These are phyloP conservation scores for Onygenales sp. DNA, from an alignment of 2,329 filamentous ascomycete species.

Conservation along the genomic window DNA sequence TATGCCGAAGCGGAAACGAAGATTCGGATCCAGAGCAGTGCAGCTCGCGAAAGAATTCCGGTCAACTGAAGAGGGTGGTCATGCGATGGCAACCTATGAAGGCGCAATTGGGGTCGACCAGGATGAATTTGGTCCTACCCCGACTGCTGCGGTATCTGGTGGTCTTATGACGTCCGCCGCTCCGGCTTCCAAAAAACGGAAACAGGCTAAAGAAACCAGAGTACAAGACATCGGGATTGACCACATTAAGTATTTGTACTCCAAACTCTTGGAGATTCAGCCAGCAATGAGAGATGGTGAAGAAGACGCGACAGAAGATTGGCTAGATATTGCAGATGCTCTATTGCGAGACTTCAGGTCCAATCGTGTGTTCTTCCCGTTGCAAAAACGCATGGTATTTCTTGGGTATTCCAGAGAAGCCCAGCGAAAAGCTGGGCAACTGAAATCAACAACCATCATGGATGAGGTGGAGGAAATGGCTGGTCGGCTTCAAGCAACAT, in stretches of 20 bases:
- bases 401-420: constrained; percentile 38
- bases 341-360: constrained; percentile 52
- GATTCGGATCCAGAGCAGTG: constrained; percentile 26
- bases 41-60: constrained; percentile 32
- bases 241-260: constrained; percentile 36
- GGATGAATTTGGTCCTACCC: neutral
- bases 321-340: constrained; percentile 49
- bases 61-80: constrained; percentile 15
- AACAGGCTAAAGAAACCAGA: constrained; percentile 19
- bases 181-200: constrained; percentile 12
- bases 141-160: constrained; percentile 8
- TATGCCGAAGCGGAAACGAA: constrained; percentile 22
- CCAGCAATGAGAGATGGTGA: constrained; percentile 41
- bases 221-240: constrained; percentile 20
- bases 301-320: constrained; percentile 42
- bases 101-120: neutral
- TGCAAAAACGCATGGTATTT: constrained; percentile 42
- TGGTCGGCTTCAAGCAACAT: constrained; percentile 31
- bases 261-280: constrained; percentile 39
- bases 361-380: constrained; percentile 51
- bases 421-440: constrained; percentile 26
- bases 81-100: constrained; percentile 11
- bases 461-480: constrained; percentile 36
- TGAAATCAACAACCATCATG: constrained; percentile 28
- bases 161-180: constrained; percentile 11